phyloP scores from a whole-genome alignment of 2,329 filamentous ascomycete genomes.

The Xylariales sp. region DNA sequence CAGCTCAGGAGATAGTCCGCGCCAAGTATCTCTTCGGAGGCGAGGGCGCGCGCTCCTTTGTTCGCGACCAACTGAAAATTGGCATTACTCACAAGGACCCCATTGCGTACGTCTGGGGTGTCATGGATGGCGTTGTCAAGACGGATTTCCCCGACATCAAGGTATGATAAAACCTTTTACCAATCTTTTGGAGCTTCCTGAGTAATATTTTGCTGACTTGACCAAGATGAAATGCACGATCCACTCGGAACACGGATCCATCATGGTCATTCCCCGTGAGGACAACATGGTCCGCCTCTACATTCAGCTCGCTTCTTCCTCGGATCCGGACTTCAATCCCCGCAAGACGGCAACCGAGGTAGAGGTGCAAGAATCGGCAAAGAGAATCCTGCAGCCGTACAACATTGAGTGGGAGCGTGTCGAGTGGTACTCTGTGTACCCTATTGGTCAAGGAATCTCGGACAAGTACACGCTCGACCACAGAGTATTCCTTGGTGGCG shows the following conservation, averaged over 20 bases:
- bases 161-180: too few species aligned
- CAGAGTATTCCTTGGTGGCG: conserved; percentile 69
- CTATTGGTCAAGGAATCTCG: conserved; percentile 70
- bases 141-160: conserved; percentile 77
- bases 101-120: conserved; percentile 69
- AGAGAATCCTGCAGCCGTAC: conserved; percentile 63
- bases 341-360: conserved; percentile 59
- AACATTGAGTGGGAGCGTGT: conserved; percentile 62
- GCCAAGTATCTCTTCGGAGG: conserved; percentile 70
- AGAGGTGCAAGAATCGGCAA: conserved; percentile 61
- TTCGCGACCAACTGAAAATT: conserved; percentile 63
- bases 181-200: too few species aligned
- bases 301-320: conserved; percentile 62
- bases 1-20: conserved; percentile 59
- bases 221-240: conserved; percentile 76
- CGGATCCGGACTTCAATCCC: conserved; percentile 56
- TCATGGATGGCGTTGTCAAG: conserved; percentile 68
- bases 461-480: conserved; percentile 64
- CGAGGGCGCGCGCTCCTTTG: conserved; percentile 65
- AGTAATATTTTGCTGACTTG: too few species aligned
- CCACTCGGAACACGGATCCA: conserved; percentile 68
- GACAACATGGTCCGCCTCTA: conserved; percentile 65
- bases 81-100: conserved; percentile 68
- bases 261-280: conserved; percentile 76
- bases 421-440: conserved; percentile 74